A percentile compares a stretch with the other conserved stretches of the same genome.
These are phyloP conservation scores for Inonotus obliquus DNA, from an alignment of 1,284 basidiomycete species.

Conservation along the genomic window DNA sequence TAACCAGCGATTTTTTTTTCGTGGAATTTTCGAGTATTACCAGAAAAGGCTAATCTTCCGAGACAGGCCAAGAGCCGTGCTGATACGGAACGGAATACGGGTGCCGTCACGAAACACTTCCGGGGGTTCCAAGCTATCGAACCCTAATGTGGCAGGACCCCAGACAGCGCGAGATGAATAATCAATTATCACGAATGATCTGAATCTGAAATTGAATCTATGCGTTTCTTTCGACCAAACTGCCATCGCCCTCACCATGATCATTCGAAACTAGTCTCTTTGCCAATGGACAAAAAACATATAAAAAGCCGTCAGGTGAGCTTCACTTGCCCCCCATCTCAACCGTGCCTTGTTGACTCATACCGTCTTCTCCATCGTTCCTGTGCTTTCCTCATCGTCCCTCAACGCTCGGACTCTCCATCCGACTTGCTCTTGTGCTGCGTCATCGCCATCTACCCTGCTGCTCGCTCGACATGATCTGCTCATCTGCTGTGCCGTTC, in stretches of 20 bases:
- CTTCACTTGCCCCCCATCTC: neutral
- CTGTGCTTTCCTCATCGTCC: neutral
- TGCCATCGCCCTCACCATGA: neutral
- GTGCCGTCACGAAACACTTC: neutral
- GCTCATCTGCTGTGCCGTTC: neutral
- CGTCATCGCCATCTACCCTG: neutral
- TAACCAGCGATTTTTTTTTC: neutral
- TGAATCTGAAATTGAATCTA: constrained; percentile 5
- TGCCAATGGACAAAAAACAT: neutral
- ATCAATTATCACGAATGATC: neutral
- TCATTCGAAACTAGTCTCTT: neutral
- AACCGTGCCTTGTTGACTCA: neutral
- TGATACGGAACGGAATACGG: neutral
- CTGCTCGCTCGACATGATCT: constrained; percentile 4
- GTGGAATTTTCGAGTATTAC: neutral
- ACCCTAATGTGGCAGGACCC: neutral
- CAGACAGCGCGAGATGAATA: neutral
- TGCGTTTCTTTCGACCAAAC: neutral
- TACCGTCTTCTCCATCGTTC: neutral
- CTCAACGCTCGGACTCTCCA: neutral
- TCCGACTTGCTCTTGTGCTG: neutral
- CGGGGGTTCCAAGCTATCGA: neutral
- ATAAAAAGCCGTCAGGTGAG: constrained; percentile 1
- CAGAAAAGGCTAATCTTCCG: constrained; percentile 1
- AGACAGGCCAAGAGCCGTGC: neutral